These are phyloP conservation scores for Piedraia hortae DNA, from an alignment of 2,329 filamentous ascomycete genomes.

Conservation along the genomic window DNA sequence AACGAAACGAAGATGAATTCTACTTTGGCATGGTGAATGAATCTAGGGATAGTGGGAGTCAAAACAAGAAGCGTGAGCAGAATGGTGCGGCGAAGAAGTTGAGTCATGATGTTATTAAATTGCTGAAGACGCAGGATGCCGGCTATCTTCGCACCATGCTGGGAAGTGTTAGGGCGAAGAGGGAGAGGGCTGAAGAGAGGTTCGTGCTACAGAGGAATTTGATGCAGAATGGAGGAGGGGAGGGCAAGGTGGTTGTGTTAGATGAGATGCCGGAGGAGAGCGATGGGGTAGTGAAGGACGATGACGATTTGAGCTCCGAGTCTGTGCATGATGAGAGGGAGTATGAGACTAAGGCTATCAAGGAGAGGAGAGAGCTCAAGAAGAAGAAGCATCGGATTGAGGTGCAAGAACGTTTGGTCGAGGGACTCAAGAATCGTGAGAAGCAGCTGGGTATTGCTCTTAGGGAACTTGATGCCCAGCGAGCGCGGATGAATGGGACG, in stretches of 20 bases:
- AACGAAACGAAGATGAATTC: conserved; percentile 39
- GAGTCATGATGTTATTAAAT: conserved; percentile 29
- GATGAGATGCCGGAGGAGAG: conserved; percentile 6
- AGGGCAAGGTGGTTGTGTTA: conserved; percentile 15
- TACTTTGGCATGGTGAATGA: conserved; percentile 34
- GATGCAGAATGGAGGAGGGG: conserved; percentile 12
- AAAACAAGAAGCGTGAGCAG: conserved; percentile 15
- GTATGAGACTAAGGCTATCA: conserved; percentile 2
- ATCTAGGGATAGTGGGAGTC: conserved; percentile 20
- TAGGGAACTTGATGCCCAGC: conserved; percentile 28
- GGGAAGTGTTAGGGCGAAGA: conserved; percentile 26
- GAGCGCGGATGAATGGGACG: conserved; percentile 31
- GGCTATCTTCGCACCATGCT: conserved; percentile 32
- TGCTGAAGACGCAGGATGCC: conserved; percentile 37
- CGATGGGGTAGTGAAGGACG: conserved; percentile 4
- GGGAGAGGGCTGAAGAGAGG: conserved; percentile 20
- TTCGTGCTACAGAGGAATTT: conserved; percentile 13
- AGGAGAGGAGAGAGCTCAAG: conserved; percentile 16
- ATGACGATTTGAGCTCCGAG: conserved; percentile 6
- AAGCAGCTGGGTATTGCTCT: conserved; percentile 27
- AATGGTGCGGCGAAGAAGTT: conserved; percentile 13
- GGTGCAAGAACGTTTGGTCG: conserved; percentile 21
- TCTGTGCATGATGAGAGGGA: conserved; percentile 8
- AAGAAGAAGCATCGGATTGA: conserved; percentile 23
- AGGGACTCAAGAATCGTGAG: conserved; percentile 26